These are phyloP conservation scores for Diaporthe ampelina DNA, from an alignment of 2,329 filamentous ascomycete genomes.

Conservation along the genomic window DNA sequence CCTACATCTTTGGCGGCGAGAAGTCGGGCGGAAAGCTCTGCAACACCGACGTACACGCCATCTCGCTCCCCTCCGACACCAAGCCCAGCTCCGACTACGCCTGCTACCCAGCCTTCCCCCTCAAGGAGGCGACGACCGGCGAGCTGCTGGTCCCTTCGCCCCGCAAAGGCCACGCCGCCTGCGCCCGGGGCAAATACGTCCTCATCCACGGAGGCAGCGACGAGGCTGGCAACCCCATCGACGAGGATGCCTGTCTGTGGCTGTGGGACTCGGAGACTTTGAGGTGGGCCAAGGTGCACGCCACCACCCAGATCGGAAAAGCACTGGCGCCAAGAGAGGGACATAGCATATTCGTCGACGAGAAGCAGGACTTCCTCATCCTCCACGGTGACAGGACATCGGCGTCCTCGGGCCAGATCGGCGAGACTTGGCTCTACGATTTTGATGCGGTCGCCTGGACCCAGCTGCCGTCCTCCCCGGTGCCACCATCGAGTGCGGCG, in stretches of 20 bases:
- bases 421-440: conserved; percentile 66
- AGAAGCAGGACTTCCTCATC: conserved; percentile 63
- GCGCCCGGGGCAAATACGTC: conserved; percentile 50
- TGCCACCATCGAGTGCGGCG: conserved; percentile 55
- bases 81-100: conserved; percentile 54
- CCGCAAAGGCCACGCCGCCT: conserved; percentile 54
- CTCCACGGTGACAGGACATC: conserved; percentile 61
- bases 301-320: conserved; percentile 50
- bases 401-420: conserved; percentile 45
- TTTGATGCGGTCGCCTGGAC: conserved; percentile 63
- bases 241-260: conserved; percentile 54
- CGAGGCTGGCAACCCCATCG: conserved; percentile 47
- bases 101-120: conserved; percentile 50
- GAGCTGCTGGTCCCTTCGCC: conserved; percentile 50
- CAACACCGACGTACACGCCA: conserved; percentile 64
- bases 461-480: conserved; percentile 60
- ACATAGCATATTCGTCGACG: conserved; percentile 54
- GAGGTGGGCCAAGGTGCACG: conserved; percentile 52
- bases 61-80: conserved; percentile 61
- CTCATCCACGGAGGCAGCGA: conserved; percentile 55
- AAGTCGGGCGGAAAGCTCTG: conserved; percentile 55
- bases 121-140: conserved; percentile 47
- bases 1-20: conserved; percentile 69
- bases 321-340: conserved; percentile 49
- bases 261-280: conserved; percentile 54